Base-by-base conservation (phyloP, 2,329 filamentous ascomycete species). In the Colletotrichum tofieldiae region DNA sequence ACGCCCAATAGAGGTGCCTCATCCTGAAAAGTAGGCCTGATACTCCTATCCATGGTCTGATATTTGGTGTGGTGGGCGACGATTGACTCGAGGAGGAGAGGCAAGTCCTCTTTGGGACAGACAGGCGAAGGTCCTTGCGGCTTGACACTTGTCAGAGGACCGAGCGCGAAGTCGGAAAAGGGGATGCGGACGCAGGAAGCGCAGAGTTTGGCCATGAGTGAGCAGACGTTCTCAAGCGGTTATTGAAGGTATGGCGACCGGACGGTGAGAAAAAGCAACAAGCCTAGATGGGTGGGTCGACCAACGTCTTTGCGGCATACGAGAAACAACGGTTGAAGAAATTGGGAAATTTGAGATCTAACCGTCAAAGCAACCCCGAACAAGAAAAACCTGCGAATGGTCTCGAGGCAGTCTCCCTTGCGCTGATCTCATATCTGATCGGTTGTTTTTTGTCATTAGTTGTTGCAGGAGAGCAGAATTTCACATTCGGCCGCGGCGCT, bases 71-170 rank as follows among this genome's bases (percentile, higher is more conserved):
- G 65, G 65, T 58, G 59, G 52, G 52, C 37, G 20, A 41, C 59
- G 23, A 14, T 39, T 32, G 54, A 54, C 37, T 43, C 26, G 58
- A n/a, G 37, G 32, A 29, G 3, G 9, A 16, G 51, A 18, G 43
- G 26, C 20, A 52, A 39, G 6, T 23, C 37, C 43, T 26, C 35
- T 29, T 35, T 45, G 26, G 58, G 43, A 7, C 20, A 49, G 35
- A 18, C 20, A 51, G 43, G 35, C 41, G 32, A 47, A 32, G n/a
- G 54, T 14, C 64, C 52, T 49, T 29, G 59, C 47, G 43, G 54
- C 29, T 18, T 64, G 59, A 64, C 65, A 63, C 58, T 71, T 64
- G 65, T 69, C 65, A 55, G 54, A 60, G 65, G 59, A 59, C 65
- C 54, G 59, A 68, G 69, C 65, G 69, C 58, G 47, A 23, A 26